phyloP scores from a whole-genome alignment of 768 basidiomycete genomes.

The Daedalea quercina region DNA sequence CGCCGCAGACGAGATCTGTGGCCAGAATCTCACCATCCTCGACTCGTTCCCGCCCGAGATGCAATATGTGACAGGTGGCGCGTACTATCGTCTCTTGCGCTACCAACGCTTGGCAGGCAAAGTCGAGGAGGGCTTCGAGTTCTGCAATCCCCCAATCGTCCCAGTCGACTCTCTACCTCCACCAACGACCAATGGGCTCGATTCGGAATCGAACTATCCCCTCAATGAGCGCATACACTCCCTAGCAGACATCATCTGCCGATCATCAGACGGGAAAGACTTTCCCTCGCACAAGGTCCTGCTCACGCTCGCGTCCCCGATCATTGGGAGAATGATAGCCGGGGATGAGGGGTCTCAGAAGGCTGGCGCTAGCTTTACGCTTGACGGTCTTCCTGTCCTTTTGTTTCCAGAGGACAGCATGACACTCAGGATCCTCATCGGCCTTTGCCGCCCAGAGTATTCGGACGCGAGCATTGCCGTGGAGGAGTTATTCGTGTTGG shows the following conservation, averaged over 20 bases:
- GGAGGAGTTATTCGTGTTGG: constrained; percentile 2
- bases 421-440: constrained; percentile 4
- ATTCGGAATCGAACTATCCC: neutral
- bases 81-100: neutral
- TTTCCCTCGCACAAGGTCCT: constrained; percentile 29
- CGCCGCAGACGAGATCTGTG: neutral
- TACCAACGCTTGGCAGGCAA: neutral
- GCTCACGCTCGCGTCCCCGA: constrained; percentile 27
- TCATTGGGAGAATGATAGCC: constrained; percentile 15
- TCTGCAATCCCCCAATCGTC: too few species aligned
- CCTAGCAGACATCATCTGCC: constrained; percentile 39
- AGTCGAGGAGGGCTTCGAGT: too few species aligned
- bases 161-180: too few species aligned
- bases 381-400: neutral
- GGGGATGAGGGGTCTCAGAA: neutral
- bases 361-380: neutral
- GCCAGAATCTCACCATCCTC: too few species aligned
- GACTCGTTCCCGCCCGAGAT: neutral
- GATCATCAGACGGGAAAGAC: constrained; percentile 41
- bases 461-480: constrained; percentile 3
- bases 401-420: too few species aligned
- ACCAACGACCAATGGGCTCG: too few species aligned
- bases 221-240: neutral
- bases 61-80: neutral
- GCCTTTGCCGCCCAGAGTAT: constrained; percentile 13